Evolutionary conservation across 108 stramenopile genomes (phyloP).

Genomic region (Skeletonema menzelii): DNA sequence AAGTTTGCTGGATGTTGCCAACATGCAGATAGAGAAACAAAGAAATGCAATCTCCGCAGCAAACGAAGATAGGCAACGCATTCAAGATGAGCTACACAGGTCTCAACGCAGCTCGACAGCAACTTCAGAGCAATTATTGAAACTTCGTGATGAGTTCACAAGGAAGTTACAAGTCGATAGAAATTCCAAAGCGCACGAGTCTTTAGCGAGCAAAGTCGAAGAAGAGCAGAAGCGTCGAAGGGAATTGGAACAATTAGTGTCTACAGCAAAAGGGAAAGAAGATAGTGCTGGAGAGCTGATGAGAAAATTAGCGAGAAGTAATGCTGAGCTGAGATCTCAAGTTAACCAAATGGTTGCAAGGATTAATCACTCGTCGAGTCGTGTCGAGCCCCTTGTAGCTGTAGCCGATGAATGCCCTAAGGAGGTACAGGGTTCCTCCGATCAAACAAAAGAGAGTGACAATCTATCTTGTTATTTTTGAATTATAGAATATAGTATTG

Average conservation of each 20-base stretch:
- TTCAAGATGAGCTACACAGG: constrained; percentile 30
- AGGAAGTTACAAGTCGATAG: neutral
- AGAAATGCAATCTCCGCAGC: constrained; percentile 12
- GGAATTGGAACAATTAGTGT: constrained; percentile 1
- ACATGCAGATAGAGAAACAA: constrained; percentile 11
- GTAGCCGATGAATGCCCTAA: neutral
- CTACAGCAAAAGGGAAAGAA: neutral
- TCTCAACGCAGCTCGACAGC: constrained; percentile 34
- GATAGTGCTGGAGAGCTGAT: constrained; percentile 2
- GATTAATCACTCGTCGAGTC: neutral
- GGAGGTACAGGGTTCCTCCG: neutral
- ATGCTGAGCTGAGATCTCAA: constrained; percentile 18
- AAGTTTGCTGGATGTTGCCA: constrained; percentile 5
- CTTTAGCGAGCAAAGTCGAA: neutral
- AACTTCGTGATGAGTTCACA: constrained; percentile 26
- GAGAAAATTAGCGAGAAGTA: constrained; percentile 3
- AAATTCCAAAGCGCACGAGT: neutral
- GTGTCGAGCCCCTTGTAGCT: too few relatives aligned
- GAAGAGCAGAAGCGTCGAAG: constrained; percentile 9
- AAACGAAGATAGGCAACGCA: constrained; percentile 24
- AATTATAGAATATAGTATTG: neutral
- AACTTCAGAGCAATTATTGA: constrained; percentile 27
- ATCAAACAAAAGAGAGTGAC: neutral
- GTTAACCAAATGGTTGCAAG: constrained; percentile 23
- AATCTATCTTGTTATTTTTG: neutral